Percentiles rank a stretch among this genome's conserved stretches.
Evolutionary conservation across 2,329 filamentous ascomycete genomes (phyloP).

Genomic region (Colletotrichum phormii): DNA sequence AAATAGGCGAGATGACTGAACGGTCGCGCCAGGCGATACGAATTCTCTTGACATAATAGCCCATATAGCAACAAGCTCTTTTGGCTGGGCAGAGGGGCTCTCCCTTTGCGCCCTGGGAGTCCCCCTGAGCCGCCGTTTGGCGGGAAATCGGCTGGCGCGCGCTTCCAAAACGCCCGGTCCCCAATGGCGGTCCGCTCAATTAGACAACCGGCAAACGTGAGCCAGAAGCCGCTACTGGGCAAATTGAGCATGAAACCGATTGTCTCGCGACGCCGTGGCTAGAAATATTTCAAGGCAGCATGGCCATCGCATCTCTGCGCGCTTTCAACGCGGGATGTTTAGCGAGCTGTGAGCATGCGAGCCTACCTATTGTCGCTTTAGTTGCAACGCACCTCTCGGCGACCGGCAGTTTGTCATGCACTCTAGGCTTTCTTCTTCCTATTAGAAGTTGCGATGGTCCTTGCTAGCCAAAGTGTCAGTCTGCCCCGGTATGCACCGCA

Average conservation of each 20-base stretch:
- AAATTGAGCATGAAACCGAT: constrained; percentile 16
- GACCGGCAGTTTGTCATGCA: constrained; percentile 19
- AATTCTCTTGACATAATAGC: not conserved
- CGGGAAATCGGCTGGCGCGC: constrained; percentile 25
- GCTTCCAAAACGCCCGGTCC: constrained; percentile 27
- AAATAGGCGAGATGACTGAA: not conserved
- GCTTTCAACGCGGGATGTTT: not conserved
- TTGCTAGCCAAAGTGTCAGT: not conserved
- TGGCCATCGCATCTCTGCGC: constrained; percentile 3
- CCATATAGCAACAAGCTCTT: constrained; percentile 8
- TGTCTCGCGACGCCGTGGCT: not conserved
- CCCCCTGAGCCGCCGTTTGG: not conserved
- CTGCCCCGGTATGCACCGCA: not conserved
- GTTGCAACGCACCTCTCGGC: constrained; percentile 2
- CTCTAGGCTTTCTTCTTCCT: constrained; percentile 26
- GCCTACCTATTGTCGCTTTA: not conserved
- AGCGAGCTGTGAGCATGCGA: no score
- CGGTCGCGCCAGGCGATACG: not conserved
- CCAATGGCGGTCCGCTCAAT: constrained; percentile 6
- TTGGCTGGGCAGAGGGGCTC: not conserved
- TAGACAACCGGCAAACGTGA: constrained; percentile 13
- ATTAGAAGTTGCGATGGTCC: constrained; percentile 16
- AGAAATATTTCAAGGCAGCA: not conserved
- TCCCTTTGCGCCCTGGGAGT: not conserved
- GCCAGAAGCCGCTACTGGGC: not conserved